Evolutionary conservation across 495 filamentous ascomycete genomes (phyloP).

Genomic region (Hypoxylon intermedium): DNA sequence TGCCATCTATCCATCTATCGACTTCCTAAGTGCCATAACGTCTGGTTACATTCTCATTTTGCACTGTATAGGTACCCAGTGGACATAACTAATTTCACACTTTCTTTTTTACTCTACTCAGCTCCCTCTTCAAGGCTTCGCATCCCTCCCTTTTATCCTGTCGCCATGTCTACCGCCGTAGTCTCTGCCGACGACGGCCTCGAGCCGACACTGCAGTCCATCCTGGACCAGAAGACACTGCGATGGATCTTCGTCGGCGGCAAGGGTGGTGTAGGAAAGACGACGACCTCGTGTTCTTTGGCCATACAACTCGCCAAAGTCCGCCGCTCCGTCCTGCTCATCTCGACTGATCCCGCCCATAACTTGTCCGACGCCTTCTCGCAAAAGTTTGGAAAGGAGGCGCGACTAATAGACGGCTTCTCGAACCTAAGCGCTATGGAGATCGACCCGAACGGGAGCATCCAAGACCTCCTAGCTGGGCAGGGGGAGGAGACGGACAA

Average conservation of each 20-base stretch:
- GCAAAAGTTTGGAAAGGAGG: slow-evolving; percentile 99
- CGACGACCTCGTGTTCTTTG: slow-evolving; percentile 95
- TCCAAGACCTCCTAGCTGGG: slow-evolving; percentile 88
- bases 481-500: slow-evolving; percentile 76
- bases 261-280: slow-evolving; percentile 99
- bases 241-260: slow-evolving; percentile 99
- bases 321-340: slow-evolving; percentile 92
- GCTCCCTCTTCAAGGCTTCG: not conserved
- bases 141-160: not conserved
- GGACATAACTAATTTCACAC: not conserved
- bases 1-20: no score
- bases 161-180: slow-evolving; percentile 66
- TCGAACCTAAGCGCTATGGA: slow-evolving; percentile 97
- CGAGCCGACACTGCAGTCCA: slow-evolving; percentile 91
- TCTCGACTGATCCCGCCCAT: slow-evolving; percentile 98
- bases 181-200: slow-evolving; percentile 74
- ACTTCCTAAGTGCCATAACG: slow-evolving; percentile 25
- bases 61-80: slow-evolving; percentile 8
- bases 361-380: slow-evolving; percentile 98
- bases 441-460: slow-evolving; percentile 97
- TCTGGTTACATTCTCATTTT: slow-evolving; percentile 46
- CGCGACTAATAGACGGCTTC: slow-evolving; percentile 88
- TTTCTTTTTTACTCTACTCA: slow-evolving; percentile 13
- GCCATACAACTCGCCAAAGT: slow-evolving; percentile 98
- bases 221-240: slow-evolving; percentile 90